Evolutionary conservation across 805 yeast species (phyloP).

Genomic region (Pichia sporocuriosa): DNA sequence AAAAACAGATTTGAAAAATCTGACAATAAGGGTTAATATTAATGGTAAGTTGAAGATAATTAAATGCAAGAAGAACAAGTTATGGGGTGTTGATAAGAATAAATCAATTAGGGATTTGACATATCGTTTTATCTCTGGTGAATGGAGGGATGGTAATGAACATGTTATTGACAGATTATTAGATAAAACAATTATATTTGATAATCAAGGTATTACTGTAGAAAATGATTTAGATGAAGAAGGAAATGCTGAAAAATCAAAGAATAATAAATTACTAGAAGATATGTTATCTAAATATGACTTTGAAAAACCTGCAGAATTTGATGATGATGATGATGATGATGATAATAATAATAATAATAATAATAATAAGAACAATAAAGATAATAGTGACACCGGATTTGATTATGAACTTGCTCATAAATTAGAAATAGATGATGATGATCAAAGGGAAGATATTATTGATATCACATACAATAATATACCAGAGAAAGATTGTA

Average conservation of each 20-base stretch:
- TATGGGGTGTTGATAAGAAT: slow-evolving; percentile 86
- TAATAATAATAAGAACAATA: slow-evolving; percentile 32
- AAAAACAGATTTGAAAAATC: slow-evolving; percentile 38
- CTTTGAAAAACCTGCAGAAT: slow-evolving; percentile 44
- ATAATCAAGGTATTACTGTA: slow-evolving; percentile 16
- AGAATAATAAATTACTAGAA: slow-evolving; percentile 41
- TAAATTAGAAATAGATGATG: slow-evolving; percentile 12
- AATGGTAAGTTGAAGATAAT: slow-evolving; percentile 52
- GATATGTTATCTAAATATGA: slow-evolving; percentile 41
- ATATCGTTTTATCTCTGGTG: slow-evolving; percentile 51
- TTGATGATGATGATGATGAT: slow-evolving; percentile 32
- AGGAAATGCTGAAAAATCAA: slow-evolving; percentile 38
- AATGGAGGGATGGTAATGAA: slow-evolving; percentile 75
- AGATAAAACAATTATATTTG: slow-evolving; percentile 24
- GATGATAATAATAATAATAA: slow-evolving; percentile 35
- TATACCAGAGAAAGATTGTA: slow-evolving; percentile 21
- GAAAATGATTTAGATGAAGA: slow-evolving; percentile 18
- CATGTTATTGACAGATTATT: slow-evolving; percentile 64
- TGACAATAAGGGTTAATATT: slow-evolving; percentile 59
- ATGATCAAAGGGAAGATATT: slow-evolving; percentile 25
- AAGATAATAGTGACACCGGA: slow-evolving; percentile 29
- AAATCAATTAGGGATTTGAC: slow-evolving; percentile 57
- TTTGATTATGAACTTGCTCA: slow-evolving; percentile 34
- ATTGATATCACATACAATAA: slow-evolving; percentile 23
- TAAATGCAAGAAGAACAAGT: slow-evolving; percentile 62